Base-by-base conservation (phyloP, 192 early-diverging fungal species). In the Entomortierella chlamydospora region DNA sequence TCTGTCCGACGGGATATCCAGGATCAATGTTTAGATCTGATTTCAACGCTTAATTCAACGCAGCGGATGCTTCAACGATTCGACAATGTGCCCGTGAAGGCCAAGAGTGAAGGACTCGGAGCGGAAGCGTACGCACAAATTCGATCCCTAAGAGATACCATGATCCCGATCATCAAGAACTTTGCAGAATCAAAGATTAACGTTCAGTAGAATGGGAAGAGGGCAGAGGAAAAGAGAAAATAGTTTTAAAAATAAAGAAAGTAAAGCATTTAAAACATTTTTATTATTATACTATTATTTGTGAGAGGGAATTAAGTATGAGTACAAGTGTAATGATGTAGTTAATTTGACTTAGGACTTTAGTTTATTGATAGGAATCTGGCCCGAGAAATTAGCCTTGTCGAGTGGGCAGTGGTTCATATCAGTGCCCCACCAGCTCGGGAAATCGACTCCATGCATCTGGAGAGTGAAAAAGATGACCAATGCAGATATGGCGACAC, bases 351-450 rank as follows among this genome's bases (percentile, higher is more conserved):
- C 34, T 47, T 47, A 47, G 15, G 33, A 4, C n/a, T 61, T 61
- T 17, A 58, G 64, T 42, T 65, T 65, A 22, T 57, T 61, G 2
- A 20, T 45, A 10, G 73, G 73, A 0, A 77, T 9, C 4, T 63
- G 50, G 11, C 85, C 85, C 33, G 66, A 51, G 55, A 64, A 83
- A 47, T 83, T 82, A 9, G 73, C 81, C 15, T 61, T 66, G 13
- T 83, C 83, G 9, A 84, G 61, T 10, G 85, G 83, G 63, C 85
- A 87, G 20, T 83, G 68, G 57, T 84, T 73, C 45, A 87, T 60
- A 30, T 65, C 69, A 5, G 84, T 84, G 28, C 86, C 86, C 86
- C 86, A 87, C 86, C 86, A 87, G 2, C 12, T 15, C 22, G 86
- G 83, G 29, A 86, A 86, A 4, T 76, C 37, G 20, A 72, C 61